phyloP scores from a whole-genome alignment of 345 rosid species.

The Eucalyptus erythrocorys region DNA sequence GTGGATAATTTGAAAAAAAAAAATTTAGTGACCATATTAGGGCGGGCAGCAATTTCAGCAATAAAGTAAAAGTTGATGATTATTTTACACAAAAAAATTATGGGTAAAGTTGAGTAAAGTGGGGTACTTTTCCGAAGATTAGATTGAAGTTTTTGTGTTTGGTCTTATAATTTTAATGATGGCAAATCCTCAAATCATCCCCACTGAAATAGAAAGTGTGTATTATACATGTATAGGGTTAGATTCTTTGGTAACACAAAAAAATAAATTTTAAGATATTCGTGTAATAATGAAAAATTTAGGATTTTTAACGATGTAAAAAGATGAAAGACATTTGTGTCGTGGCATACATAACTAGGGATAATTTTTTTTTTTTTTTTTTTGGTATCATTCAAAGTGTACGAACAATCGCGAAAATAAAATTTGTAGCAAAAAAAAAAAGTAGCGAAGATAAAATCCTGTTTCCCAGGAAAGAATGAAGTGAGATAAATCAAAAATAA shows the following conservation, averaged over 20 bases:
- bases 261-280: no score
- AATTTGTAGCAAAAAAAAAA: background rate
- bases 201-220: no score
- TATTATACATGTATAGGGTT: no score
- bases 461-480: background rate
- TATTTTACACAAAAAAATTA: background rate
- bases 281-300: background rate
- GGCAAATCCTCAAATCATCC: no score
- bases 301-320: background rate
- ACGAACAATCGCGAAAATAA: background rate
- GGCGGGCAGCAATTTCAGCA: rapidly evolving
- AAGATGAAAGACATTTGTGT: no score
- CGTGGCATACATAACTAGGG: no score
- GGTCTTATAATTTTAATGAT: background rate
- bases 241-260: no score
- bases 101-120: background rate
- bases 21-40: no score
- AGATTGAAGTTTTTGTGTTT: background rate
- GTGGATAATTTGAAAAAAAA: background rate
- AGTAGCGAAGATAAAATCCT: background rate
- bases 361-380: no score
- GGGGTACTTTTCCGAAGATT: rapidly evolving
- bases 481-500: background rate
- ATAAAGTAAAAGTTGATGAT: background rate
- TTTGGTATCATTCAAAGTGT: no score